Conservation (phyloP, 148 eudicot species). For the Rhododendron vialii region DNA sequence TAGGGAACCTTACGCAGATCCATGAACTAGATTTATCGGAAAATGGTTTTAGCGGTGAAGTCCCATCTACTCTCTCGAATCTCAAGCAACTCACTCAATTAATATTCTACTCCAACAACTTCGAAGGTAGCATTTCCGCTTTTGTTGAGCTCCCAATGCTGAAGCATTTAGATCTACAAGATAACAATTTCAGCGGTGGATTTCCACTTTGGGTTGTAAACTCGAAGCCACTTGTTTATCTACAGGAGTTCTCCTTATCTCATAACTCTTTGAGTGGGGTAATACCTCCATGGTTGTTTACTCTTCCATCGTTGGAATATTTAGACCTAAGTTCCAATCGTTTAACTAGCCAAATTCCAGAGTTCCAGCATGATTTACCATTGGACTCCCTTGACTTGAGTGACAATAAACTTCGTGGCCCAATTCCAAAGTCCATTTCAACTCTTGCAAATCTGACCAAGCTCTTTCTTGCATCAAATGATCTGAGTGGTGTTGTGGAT, state of each 20-base stretch:
- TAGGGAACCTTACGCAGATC: too few species aligned
- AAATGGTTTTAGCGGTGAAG: too few species aligned
- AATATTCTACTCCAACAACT: too few species aligned
- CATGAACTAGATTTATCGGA: too few species aligned
- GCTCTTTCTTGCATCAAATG: constrained; percentile 16
- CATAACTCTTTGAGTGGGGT: constrained; percentile 18
- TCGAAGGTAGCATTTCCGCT: not conserved
- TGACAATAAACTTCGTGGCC: constrained; percentile 6
- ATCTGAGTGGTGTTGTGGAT: constrained; percentile 20
- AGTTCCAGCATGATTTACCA: not conserved
- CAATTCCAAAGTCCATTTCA: not conserved
- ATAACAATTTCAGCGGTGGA: not conserved
- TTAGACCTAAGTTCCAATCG: constrained; percentile 4
- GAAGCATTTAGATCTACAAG: too few species aligned
- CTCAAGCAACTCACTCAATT: too few species aligned
- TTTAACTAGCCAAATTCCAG: constrained; percentile 15
- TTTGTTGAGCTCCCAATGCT: not conserved
- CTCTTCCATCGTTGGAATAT: not conserved
- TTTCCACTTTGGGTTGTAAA: not conserved
- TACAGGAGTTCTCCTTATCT: not conserved
- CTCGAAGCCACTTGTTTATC: not conserved
- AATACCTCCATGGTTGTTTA: constrained; percentile 24
- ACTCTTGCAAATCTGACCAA: not conserved
- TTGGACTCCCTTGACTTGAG: not conserved
- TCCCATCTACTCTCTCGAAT: too few species aligned